Evolutionary conservation across 2,329 filamentous ascomycete species (phyloP), one percentile per base, ranked within the genome.

Genomic region (Fusarium sp.): DNA sequence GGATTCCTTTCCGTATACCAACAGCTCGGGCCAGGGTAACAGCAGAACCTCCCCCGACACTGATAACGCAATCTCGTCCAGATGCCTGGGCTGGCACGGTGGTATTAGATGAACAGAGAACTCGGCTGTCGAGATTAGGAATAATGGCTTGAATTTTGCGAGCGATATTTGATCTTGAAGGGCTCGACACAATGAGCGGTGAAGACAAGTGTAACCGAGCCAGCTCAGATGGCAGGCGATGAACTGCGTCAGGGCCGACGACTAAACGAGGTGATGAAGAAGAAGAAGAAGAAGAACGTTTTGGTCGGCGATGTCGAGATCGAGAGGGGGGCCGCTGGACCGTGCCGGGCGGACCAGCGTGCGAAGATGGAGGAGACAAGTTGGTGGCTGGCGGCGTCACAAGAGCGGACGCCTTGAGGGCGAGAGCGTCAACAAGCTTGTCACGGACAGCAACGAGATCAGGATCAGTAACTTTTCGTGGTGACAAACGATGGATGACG

Each of bases 41-140:
- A 6, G 90, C 90, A 61, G 88, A 90, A 35, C 89, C 89, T 57
- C 90, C 90, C 10, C 90, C 90, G 68, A 92, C 88, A 45, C 88
- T 90, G 49, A 91, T 82, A 44, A 92, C 83, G 35, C 85, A 85
- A 78, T 92, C 90, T 24, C 87, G 86, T 8, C 81, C 81, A 11
- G 77, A 61, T 11, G 82, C 77, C 22, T 77, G 49, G 14, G 66
- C 31, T 7, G 62, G 56, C 7, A 58, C 74, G 10, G 75, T 61
- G 26, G 81, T 69, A 14, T 77, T 78, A 26, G 79, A 78, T 54
- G 82, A 81, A 36, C 82, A 80, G 18, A 83, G 78, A 26, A 84
- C 78, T 39, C 74, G 77, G 12, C 73, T 75, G 48, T 81, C 73
- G 35, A 82, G 74, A 20, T 82, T 81, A 6, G 81, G 78, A 39